Conservation (phyloP, 805 yeast species). For the Wickerhamomyces xylosicus region DNA sequence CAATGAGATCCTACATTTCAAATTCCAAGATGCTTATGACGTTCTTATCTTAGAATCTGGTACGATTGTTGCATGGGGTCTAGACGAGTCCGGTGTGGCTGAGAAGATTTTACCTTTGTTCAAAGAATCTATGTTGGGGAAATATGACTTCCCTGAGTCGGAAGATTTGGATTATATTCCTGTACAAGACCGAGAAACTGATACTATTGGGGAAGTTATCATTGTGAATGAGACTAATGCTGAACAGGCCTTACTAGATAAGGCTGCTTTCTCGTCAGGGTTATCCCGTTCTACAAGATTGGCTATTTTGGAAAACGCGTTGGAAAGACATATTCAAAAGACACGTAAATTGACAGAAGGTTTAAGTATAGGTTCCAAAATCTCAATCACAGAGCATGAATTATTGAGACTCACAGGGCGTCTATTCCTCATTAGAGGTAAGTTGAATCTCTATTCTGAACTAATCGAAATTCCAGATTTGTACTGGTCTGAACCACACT, state of each 20-base stretch:
- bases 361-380: slow-evolving; percentile 49
- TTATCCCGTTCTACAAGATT: slow-evolving; percentile 78
- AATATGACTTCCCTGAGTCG: slow-evolving; percentile 46
- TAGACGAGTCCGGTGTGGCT: slow-evolving; percentile 43
- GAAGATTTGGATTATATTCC: slow-evolving; percentile 77
- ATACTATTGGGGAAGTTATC: slow-evolving; percentile 61
- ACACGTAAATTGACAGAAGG: slow-evolving; percentile 58
- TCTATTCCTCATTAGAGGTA: slow-evolving; percentile 67
- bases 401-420: slow-evolving; percentile 64
- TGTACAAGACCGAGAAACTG: slow-evolving; percentile 23
- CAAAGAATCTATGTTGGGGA: slow-evolving; percentile 33
- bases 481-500: slow-evolving; percentile 85
- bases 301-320: slow-evolving; percentile 63
- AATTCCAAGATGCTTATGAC: slow-evolving; percentile 34
- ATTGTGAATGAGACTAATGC: slow-evolving; percentile 42
- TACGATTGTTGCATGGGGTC: slow-evolving; percentile 76
- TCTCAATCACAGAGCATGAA: slow-evolving; percentile 47
- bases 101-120: slow-evolving; percentile 43
- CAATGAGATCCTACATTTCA: slow-evolving; percentile 56
- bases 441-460: slow-evolving; percentile 77
- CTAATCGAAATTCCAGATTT: slow-evolving; percentile 87
- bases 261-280: slow-evolving; percentile 85
- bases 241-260: slow-evolving; percentile 52
- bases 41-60: slow-evolving; percentile 69
- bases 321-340: slow-evolving; percentile 56